Base-by-base conservation (phyloP, 768 basidiomycete species). In the Russula compacta region DNA sequence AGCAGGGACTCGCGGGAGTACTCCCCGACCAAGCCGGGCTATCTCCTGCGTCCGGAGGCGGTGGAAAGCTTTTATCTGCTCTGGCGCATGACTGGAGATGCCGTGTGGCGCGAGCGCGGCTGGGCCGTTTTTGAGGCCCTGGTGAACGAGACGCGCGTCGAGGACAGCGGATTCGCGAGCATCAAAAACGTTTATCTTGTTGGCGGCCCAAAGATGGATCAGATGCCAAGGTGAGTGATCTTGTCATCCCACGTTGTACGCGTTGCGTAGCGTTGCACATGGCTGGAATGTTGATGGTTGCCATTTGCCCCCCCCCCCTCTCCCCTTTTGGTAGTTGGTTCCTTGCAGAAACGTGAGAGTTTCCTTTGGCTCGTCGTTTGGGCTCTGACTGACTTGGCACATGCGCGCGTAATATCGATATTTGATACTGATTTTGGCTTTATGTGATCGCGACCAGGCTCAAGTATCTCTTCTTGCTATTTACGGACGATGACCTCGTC, bases 401-500 rank as follows among this genome's bases (percentile, higher is more conserved):
- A n/a, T n/a, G n/a, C n/a, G n/a, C 24, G 24, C 24, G 24, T 29
- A 29, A 29, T 29, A 29, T 29, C 3, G 24, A 29, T 29, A 29
- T 29, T 29, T 29, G 24, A 29, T 29, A 29, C 3, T 29, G 24
- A 29, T 29, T 1, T 2, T 29, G 24, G 46, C 8, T n/a, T n/a
- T 53, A 14, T 53, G 38, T 64, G 21, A 4, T 36, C 43, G 19
- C 33, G 1, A 3, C 3, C 67, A 85, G 83, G 64, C 74, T 89
- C 58, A 88, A 89, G 73, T 89, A 90, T 69, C 76, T 88, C 49
- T 76, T 86, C 70, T 75, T 91, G 21, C 71, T 87, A 69, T 91
- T 89, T 71, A 74, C 75, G 56, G 79, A 87, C 35, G 78, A 82
- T 9, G 85, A 90, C 63, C 77, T 77, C 3, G 64, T 89, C 40